Percentiles rank a stretch among this genome's conserved stretches.
phyloP scores from a whole-genome alignment of 305 asterid species.

The Solanum hybrid region DNA sequence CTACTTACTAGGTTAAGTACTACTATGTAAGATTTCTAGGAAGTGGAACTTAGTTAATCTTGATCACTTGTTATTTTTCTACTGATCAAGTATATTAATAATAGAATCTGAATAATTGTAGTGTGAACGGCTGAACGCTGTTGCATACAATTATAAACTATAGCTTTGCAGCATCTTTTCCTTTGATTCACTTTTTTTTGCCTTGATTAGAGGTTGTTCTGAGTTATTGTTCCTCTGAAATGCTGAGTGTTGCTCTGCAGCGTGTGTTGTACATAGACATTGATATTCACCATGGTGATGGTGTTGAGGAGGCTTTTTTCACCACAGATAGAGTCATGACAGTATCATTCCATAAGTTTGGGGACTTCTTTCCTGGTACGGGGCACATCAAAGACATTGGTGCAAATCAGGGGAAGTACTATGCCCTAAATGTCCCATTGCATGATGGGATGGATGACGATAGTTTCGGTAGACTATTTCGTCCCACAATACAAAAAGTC shows the following conservation, averaged over 20 bases:
- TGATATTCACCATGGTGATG: slow-evolving; percentile 91
- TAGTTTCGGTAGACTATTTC: slow-evolving; percentile 54
- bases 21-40: background rate
- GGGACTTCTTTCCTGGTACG: slow-evolving; percentile 89
- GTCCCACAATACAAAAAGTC: slow-evolving; percentile 69
- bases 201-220: background rate
- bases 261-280: slow-evolving; percentile 76
- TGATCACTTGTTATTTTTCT: background rate
- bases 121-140: background rate
- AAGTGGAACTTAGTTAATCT: background rate
- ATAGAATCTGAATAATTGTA: background rate
- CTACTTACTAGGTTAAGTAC: background rate
- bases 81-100: background rate
- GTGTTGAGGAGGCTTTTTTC: slow-evolving; percentile 88
- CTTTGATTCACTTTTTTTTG: background rate
- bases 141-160: background rate
- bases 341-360: slow-evolving; percentile 76
- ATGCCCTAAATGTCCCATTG: slow-evolving; percentile 82
- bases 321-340: slow-evolving; percentile 84
- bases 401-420: slow-evolving; percentile 44
- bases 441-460: slow-evolving; percentile 75
- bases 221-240: background rate
- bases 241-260: slow-evolving; percentile 28
- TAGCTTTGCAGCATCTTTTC: background rate
- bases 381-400: slow-evolving; percentile 78